phyloP scores from a whole-genome alignment of 2,329 filamentous ascomycete genomes.

The Lachnellula arida region DNA sequence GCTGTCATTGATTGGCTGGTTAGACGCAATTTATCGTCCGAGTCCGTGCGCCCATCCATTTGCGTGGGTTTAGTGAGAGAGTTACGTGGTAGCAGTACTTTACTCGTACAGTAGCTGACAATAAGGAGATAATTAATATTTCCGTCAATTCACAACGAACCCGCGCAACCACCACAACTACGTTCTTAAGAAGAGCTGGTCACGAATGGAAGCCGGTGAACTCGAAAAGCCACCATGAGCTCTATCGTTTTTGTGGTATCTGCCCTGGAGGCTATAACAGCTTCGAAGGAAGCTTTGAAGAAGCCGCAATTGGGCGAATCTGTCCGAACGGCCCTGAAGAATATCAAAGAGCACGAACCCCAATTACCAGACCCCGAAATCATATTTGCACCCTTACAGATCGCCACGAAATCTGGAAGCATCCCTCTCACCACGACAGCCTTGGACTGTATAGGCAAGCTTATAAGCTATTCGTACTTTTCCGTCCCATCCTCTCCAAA shows the following conservation, averaged over 20 bases:
- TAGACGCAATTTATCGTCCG: not conserved
- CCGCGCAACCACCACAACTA: not conserved
- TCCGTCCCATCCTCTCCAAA: constrained; percentile 57
- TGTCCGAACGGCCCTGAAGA: constrained; percentile 73
- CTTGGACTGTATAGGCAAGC: constrained; percentile 96
- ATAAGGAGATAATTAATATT: not conserved
- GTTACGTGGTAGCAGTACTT: not conserved
- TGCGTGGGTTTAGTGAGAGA: not conserved
- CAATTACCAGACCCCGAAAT: constrained; percentile 84
- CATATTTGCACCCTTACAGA: constrained; percentile 83
- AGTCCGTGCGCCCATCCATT: too few relatives aligned
- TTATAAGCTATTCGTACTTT: constrained; percentile 98
- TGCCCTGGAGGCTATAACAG: constrained; percentile 85
- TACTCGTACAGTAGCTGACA: too few relatives aligned
- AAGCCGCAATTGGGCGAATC: constrained; percentile 80
- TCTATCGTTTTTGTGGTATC: constrained; percentile 95
- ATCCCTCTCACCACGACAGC: constrained; percentile 83
- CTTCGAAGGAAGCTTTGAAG: constrained; percentile 85
- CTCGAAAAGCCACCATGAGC: constrained; percentile 60
- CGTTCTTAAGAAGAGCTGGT: not conserved
- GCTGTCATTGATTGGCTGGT: constrained; percentile 4
- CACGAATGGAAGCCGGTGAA: constrained; percentile 13
- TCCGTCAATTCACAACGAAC: not conserved
- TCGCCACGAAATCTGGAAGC: constrained; percentile 83
- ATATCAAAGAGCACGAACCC: constrained; percentile 80